A percentile compares a stretch with the other conserved stretches of the same genome.
Conservation (phyloP, 139 green algal species). For the Micractinium sp. region DNA sequence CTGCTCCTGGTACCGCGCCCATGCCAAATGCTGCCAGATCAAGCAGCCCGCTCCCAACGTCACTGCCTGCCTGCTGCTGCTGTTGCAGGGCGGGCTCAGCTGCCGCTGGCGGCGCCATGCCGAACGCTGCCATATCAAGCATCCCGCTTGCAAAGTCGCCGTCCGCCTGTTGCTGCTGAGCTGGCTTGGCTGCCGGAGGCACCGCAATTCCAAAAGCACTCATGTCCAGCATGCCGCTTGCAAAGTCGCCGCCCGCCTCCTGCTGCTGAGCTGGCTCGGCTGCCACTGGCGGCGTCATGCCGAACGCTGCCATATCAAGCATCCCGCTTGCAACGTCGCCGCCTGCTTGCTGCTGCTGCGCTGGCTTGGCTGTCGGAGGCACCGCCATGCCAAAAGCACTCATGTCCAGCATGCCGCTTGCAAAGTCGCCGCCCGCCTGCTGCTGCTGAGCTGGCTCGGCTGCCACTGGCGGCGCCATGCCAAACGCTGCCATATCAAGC, state of each 20-base stretch:
- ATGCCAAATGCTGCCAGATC: constrained; percentile 46
- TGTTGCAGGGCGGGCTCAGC: neutral
- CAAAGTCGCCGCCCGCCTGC: neutral
- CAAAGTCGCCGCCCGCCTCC: neutral
- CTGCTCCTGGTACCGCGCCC: neutral
- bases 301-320: constrained; percentile 61
- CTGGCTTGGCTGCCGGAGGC: constrained; percentile 2
- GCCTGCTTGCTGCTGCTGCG: neutral
- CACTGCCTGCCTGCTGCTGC: neutral
- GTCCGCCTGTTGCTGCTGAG: neutral
- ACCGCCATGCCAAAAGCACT: constrained; percentile 55
- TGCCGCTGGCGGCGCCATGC: constrained; percentile 22
- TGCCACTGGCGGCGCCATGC: constrained; percentile 1
- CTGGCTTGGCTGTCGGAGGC: constrained; percentile 2
- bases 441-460: neutral
- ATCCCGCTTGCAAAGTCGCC: constrained; percentile 44
- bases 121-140: constrained; percentile 61
- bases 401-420: constrained; percentile 59
- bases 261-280: neutral
- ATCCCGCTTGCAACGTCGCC: constrained; percentile 44
- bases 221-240: constrained; percentile 60
- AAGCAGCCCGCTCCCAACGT: constrained; percentile 42
- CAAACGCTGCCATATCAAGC: constrained; percentile 58
- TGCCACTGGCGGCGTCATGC: constrained; percentile 20
- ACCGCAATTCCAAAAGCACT: constrained; percentile 54